These are phyloP conservation scores for Entelexis paramagnoliae DNA, from an alignment of 1,139 yeast species.

Conservation along the genomic window DNA sequence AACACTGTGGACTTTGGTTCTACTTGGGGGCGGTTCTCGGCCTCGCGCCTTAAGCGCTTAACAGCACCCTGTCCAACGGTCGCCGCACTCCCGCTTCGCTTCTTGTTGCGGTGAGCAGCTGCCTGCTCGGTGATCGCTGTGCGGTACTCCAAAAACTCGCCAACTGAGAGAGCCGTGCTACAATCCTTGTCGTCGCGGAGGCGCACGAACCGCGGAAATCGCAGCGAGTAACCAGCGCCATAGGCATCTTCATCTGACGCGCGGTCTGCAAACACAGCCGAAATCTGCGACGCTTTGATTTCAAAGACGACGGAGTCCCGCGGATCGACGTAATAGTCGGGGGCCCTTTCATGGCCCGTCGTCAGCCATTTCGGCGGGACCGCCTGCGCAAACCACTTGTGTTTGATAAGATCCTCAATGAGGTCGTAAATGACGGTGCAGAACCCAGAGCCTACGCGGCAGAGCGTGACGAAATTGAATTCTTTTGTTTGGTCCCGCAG, in stretches of 20 bases:
- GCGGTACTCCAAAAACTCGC: slow-evolving; percentile 34
- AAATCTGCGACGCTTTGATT: slow-evolving; percentile 70
- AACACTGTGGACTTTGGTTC: slow-evolving; percentile 20
- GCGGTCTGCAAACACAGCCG: slow-evolving; percentile 29
- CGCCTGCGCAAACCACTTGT: slow-evolving; percentile 47
- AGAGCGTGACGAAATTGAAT: slow-evolving; percentile 46
- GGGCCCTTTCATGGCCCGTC: slow-evolving; percentile 14
- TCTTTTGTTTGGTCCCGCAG: slow-evolving; percentile 38
- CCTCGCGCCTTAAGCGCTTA: not conserved
- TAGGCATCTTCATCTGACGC: slow-evolving; percentile 33
- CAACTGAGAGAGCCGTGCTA: slow-evolving; percentile 47
- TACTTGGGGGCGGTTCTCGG: not conserved
- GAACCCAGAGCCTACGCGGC: slow-evolving; percentile 80
- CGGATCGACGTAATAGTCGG: slow-evolving; percentile 63
- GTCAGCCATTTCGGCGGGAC: slow-evolving; percentile 23
- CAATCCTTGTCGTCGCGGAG: slow-evolving; percentile 61
- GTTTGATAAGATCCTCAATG: slow-evolving; percentile 48
- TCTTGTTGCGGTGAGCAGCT: not conserved
- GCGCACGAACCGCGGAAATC: slow-evolving; percentile 62
- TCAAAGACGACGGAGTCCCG: slow-evolving; percentile 69
- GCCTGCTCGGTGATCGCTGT: not conserved
- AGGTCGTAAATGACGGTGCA: slow-evolving; percentile 49
- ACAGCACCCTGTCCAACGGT: not conserved
- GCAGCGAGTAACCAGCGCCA: slow-evolving; percentile 58
- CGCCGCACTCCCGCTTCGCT: not conserved